Evolutionary conservation across 768 basidiomycete species (phyloP), one percentile per base, ranked within the genome.

Genomic region (Phlebiopsis gigantea): DNA sequence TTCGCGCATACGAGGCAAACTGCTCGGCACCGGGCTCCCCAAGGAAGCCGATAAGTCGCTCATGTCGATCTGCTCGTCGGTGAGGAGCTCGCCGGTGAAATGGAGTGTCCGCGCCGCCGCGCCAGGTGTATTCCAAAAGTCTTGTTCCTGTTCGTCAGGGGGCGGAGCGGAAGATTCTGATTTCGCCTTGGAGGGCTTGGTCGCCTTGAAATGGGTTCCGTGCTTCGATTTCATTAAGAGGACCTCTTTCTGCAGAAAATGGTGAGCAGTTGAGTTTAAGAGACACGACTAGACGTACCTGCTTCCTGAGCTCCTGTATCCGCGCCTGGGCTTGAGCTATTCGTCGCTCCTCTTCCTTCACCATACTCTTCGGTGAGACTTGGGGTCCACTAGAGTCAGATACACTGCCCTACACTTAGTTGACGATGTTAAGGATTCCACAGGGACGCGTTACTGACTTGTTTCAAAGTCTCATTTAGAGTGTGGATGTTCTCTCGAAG

Each of bases 1-100:
- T 8, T 45, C 43, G 7, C 46, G 56, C 14, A 46, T 5, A n/a
- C 34, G 34, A 15, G 50, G 51, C 10, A 44, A 4, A n/a, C 21
- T 19, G 41, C 5, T 48, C 10, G 47, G 72, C 15, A 79, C 73
- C 0, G 78, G 77, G 45, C 71, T 79, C 14, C 70, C 66, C 28
- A 85, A 83, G 3, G 76, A 67, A 1, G 63, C 66, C 19, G 64
- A 62, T 15, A 74, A 55, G 73, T 74, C 47, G 58, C 58, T 77
- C 28, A 87, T 69, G 62, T 88, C 82, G 2, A 82, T 77, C 19
- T 81, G 72, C 61, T 89, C 87, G 60, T 88, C 79, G 65, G 83
- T 67, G 26, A 86, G 71, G 14, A 83, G 73, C 57, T 82, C 83
- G 41, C 84, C 81, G 1, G 78, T 78, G 60, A 90, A 88, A 51